Percentiles rank a stretch among this genome's conserved stretches.
Evolutionary conservation across 306 rosid species (phyloP).

Genomic region (Pyrus betulifolia): DNA sequence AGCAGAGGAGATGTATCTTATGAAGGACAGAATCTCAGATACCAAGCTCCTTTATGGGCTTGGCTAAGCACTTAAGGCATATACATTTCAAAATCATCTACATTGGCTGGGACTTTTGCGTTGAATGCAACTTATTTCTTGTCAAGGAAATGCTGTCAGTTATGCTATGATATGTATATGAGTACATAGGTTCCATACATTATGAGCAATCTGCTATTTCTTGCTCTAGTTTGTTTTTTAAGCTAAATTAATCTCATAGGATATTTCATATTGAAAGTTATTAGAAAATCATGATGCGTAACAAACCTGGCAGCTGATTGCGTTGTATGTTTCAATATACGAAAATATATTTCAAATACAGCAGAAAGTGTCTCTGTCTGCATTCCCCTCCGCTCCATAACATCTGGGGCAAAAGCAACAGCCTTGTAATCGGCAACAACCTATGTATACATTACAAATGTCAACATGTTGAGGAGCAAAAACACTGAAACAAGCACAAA

Average conservation of each 20-base stretch:
- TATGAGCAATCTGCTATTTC: neutral
- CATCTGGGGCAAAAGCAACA: constrained; percentile 68
- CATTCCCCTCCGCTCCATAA: constrained; percentile 57
- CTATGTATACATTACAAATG: constrained; percentile 30
- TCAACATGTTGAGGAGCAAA: neutral
- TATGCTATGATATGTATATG: neutral
- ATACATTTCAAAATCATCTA: neutral
- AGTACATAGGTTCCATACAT: neutral
- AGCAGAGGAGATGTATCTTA: neutral
- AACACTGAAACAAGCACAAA: constrained; percentile 6
- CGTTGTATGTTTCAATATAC: constrained; percentile 75
- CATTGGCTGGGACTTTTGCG: neutral
- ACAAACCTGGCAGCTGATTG: constrained; percentile 42
- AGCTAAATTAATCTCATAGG: neutral
- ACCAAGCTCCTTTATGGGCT: neutral
- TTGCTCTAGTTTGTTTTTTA: neutral
- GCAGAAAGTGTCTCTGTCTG: constrained; percentile 90
- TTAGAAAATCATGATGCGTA: neutral
- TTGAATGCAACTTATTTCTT: neutral
- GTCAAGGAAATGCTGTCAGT: neutral
- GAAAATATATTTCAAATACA: constrained; percentile 87
- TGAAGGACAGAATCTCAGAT: neutral
- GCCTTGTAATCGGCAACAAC: constrained; percentile 95
- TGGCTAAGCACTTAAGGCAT: neutral
- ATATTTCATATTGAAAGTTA: neutral